phyloP scores from a whole-genome alignment of 208 protist species.

The Leptomonas seymouri region DNA sequence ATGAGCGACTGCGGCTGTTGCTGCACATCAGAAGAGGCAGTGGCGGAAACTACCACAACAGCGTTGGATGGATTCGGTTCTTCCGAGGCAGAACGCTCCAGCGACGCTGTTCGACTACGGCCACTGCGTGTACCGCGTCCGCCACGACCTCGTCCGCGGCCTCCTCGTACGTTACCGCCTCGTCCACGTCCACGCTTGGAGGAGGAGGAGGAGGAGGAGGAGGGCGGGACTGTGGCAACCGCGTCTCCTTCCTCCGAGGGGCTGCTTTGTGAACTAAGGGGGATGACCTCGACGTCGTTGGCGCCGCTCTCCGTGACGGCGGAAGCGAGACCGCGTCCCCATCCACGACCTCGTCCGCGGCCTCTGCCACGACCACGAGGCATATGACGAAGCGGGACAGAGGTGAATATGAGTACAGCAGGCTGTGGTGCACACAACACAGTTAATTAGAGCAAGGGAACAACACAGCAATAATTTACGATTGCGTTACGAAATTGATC shows the following conservation, averaged over 20 bases:
- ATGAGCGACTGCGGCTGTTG: background rate
- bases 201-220: background rate
- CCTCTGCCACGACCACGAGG: conserved; percentile 34
- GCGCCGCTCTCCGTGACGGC: background rate
- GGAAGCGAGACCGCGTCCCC: background rate
- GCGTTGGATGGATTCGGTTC: background rate
- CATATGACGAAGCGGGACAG: conserved; percentile 1
- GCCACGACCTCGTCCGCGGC: conserved; percentile 10
- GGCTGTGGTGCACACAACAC: background rate
- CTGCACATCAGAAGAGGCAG: background rate
- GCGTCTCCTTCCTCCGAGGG: background rate
- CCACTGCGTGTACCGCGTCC: conserved; percentile 2
- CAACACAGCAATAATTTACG: too few species aligned
- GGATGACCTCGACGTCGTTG: background rate
- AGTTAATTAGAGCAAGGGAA: background rate
- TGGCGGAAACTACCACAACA: background rate
- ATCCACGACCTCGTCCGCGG: conserved; percentile 17
- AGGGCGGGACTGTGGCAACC: background rate
- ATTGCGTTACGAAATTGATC: too few species aligned
- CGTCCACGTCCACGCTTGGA: background rate
- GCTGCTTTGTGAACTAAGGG: background rate
- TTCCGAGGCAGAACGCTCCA: background rate
- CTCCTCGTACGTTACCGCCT: background rate
- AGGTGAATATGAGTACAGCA: background rate
- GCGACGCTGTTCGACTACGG: background rate